Evolutionary conservation across 23 red algal genomes (phyloP).

Genomic region (Chondrus crispus): DNA sequence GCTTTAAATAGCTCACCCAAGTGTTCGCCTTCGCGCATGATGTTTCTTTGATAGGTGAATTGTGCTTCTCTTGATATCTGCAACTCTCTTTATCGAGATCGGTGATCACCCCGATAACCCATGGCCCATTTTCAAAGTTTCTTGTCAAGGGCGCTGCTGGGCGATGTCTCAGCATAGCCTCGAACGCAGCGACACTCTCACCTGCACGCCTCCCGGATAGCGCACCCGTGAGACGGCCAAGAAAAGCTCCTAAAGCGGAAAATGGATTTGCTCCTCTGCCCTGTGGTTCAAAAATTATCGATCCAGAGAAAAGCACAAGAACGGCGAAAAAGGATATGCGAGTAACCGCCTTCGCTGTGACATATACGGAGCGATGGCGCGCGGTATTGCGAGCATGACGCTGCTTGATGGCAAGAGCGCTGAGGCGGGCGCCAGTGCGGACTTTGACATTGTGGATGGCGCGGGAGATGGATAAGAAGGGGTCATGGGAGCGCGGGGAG

Average conservation of each 20-base stretch:
- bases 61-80: neutral
- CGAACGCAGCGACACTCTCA: neutral
- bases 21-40: neutral
- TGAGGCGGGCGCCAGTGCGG: neutral
- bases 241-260: neutral
- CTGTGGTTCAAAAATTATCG: neutral
- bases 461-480: constrained; percentile 12
- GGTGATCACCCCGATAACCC: neutral
- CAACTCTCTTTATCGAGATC: constrained; percentile 12
- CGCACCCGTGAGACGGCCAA: neutral
- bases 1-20: constrained; percentile 13
- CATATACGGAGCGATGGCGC: neutral
- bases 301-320: neutral
- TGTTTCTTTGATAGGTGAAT: neutral
- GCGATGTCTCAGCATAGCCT: neutral
- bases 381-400: neutral
- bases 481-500: neutral
- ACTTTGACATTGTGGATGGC: neutral
- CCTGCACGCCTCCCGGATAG: neutral
- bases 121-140: neutral
- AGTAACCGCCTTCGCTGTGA: neutral
- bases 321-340: neutral
- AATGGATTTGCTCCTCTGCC: neutral
- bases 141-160: neutral
- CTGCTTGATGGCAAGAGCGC: neutral